Base-by-base conservation (phyloP, 495 filamentous ascomycete species). In the Aspergillus taichungensis region DNA sequence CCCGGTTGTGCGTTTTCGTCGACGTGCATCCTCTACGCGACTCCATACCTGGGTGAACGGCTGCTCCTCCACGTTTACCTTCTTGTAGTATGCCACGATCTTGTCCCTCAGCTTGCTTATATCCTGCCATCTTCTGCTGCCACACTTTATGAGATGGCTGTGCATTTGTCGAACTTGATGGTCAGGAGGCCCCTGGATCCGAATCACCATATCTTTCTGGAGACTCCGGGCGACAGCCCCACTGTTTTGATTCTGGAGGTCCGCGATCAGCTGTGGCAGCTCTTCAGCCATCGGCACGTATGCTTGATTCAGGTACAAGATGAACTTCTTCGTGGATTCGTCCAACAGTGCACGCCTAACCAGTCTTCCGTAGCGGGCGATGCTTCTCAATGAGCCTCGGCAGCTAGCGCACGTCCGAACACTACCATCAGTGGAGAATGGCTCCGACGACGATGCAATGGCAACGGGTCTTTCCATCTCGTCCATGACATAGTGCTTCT, bases 311-410 rank as follows among this genome's bases (percentile, higher is more conserved):
- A 75, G 56, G 45, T 61, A 71, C 11, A 72, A 45, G 24, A 79
- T 75, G 53, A 88, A 82, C 46, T 78, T 82, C 57, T 84, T 85
- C 0, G 80, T 82, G 0, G 77, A 64, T 54, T 86, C 80, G 42
- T 88, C 80, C 2, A 89, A 62, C 38, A 77, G 57, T 5, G 74
- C 83, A 4, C 78, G 71, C 31, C 77, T 71, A 27, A 84, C 72
- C 6, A 88, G 75, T 13, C 83, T 72, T 28, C 80, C 76, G 52
- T 90, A 88, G 11, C 84, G 64, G 8, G 80, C 61, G 43, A 87
- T 71, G 37, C 74, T 69, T 13, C 80, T 67, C 18, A 89, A 63
- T 3, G 81, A 72, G 0, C 74, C 73, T 7, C 82, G 76, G 53
- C 84, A 91, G 3, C 49, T 68, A 3, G 83, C 78, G 61, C 83